Conservation (phyloP, 495 filamentous ascomycete species). For the Neohortaea acidophila region DNA sequence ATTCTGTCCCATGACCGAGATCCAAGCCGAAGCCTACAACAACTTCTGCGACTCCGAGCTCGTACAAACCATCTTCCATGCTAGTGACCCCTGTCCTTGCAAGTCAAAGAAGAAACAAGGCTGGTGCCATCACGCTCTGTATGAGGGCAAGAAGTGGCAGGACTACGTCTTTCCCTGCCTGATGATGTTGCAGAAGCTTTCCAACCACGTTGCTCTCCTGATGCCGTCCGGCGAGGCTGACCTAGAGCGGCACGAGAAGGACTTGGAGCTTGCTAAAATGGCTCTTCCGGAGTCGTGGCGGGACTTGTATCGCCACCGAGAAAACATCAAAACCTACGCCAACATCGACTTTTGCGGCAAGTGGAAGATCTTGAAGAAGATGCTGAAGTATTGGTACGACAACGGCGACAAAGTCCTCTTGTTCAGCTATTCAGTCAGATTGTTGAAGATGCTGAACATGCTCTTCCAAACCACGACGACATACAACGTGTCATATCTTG, state of each 20-base stretch:
- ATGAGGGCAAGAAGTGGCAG: slow-evolving; percentile 56
- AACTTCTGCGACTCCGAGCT: slow-evolving; percentile 58
- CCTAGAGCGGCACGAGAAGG: slow-evolving; percentile 64
- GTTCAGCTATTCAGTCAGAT: slow-evolving; percentile 76
- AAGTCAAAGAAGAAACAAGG: slow-evolving; percentile 54
- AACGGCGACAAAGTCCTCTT: slow-evolving; percentile 87
- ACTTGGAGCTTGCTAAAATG: slow-evolving; percentile 59
- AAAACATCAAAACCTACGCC: slow-evolving; percentile 66
- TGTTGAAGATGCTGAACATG: slow-evolving; percentile 72
- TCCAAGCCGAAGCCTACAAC: slow-evolving; percentile 74
- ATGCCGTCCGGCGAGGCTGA: slow-evolving; percentile 56
- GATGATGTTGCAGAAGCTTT: slow-evolving; percentile 63
- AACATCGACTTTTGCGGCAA: slow-evolving; percentile 93
- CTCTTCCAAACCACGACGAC: slow-evolving; percentile 69
- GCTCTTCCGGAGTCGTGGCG: slow-evolving; percentile 66
- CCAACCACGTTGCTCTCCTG: slow-evolving; percentile 82
- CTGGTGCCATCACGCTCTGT: slow-evolving; percentile 57
- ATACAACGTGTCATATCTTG: slow-evolving; percentile 84
- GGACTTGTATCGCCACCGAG: slow-evolving; percentile 55
- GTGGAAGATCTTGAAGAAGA: slow-evolving; percentile 80
- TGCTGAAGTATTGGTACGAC: slow-evolving; percentile 76
- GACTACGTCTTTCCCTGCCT: slow-evolving; percentile 76
- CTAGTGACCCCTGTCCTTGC: slow-evolving; percentile 57
- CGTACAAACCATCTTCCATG: slow-evolving; percentile 50
- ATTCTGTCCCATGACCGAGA: slow-evolving; percentile 78